Base-by-base conservation (phyloP, 2,329 filamentous ascomycete species). In the Aciculosporium take region DNA sequence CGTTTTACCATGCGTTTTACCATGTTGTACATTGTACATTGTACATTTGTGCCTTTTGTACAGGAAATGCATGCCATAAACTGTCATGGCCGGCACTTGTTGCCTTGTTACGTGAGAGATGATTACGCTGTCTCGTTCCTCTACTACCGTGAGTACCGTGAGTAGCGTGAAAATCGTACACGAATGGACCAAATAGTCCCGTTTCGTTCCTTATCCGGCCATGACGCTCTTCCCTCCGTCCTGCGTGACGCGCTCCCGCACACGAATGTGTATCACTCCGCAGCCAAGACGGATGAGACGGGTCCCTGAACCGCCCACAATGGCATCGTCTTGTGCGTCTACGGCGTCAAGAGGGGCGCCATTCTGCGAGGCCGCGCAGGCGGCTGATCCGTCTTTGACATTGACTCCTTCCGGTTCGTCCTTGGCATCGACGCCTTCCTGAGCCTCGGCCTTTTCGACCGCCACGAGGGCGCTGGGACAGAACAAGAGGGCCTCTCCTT, bases 401-500 rank as follows among this genome's bases (percentile, higher is more conserved):
- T 1, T 30, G 17, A n/a, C 8, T 28, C 23, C 25, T 18, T 35
- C 10, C n/a, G n/a, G n/a, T n/a, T n/a, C n/a, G n/a, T n/a, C n/a
- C n/a, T n/a, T n/a, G n/a, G n/a, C n/a, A n/a, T n/a, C n/a, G n/a
- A n/a, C n/a, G n/a, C n/a, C n/a, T n/a, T 4, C 13, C 7, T 20
- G 10, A 27, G 18, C 5, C 27, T 24, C 15, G 15, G 10, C 21
- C 23, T 39, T 39, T n/a, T 13, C 32, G 7, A 47, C 35, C 23
- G 40, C 51, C 12, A 68, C 45, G 1, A 67, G 51, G 0, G 66
- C 66, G 29, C 57, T 67, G 0, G 66, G 68, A 1, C 63, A 61
- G 46, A 71, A 71, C 6, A 71, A 36, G 2, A 71, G 51, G 1
- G 66, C 67, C 42, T 71, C 65, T 0, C 68, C 67, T 2, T 62